These are phyloP conservation scores for Vitis hybrid DNA, from an alignment of 177 flowering plant genomes.

Conservation along the genomic window DNA sequence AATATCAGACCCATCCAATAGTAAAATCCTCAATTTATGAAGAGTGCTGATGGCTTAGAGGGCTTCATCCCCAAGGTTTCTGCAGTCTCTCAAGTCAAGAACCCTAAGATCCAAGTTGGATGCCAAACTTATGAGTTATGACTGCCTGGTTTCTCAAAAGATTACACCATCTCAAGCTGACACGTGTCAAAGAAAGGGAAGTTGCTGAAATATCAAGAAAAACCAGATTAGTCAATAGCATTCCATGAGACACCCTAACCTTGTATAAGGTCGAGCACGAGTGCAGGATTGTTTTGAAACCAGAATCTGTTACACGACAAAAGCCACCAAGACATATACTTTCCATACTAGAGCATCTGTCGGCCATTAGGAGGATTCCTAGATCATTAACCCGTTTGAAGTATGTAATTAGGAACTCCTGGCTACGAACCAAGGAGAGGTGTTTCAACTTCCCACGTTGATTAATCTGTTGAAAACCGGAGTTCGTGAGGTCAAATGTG, in stretches of 20 bases:
- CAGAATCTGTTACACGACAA: conserved; percentile 90
- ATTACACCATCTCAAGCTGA: conserved; percentile 82
- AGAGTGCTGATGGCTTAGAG: conserved; percentile 66
- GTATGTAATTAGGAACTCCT: conserved; percentile 61
- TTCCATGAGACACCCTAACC: conserved; percentile 69
- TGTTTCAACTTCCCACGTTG: conserved; percentile 69
- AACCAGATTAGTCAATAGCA: conserved; percentile 75
- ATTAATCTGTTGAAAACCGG: conserved; percentile 80
- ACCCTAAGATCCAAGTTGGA: conserved; percentile 57
- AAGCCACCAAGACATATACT: conserved; percentile 93
- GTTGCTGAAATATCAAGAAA: conserved; percentile 93
- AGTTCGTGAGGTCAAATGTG: conserved; percentile 72
- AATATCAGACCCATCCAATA: conserved; percentile 76
- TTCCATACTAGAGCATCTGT: conserved; percentile 71
- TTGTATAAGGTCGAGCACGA: conserved; percentile 69
- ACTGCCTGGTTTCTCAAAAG: conserved; percentile 70
- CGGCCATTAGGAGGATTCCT: conserved; percentile 87
- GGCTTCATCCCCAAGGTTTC: conserved; percentile 78
- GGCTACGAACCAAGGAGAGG: conserved; percentile 81
- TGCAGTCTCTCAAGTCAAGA: conserved; percentile 84
- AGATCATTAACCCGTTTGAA: conserved; percentile 87
- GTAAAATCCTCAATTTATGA: conserved; percentile 55
- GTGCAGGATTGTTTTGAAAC: conserved; percentile 82
- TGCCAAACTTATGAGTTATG: conserved; percentile 47
- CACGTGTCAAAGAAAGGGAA: conserved; percentile 73